These are phyloP conservation scores for Xylaria sp. DNA, from an alignment of 2,329 filamentous ascomycete genomes.

Conservation along the genomic window DNA sequence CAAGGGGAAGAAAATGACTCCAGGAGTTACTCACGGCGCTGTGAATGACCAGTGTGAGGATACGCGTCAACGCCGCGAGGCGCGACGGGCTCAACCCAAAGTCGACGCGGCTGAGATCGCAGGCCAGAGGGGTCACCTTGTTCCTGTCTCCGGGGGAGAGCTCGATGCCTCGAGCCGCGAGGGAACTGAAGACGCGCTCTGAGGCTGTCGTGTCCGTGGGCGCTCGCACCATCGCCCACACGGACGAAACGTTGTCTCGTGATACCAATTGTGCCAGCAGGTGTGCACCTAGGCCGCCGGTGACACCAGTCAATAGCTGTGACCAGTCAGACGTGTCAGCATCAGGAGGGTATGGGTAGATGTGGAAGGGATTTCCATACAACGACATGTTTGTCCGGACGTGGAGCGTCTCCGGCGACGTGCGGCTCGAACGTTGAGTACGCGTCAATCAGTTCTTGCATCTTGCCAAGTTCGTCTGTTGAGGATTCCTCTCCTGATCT, in stretches of 20 bases:
- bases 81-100: constrained; percentile 46
- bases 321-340: not conserved
- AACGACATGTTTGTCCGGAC: constrained; percentile 33
- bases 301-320: constrained; percentile 62
- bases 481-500: constrained; percentile 26
- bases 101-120: constrained; percentile 48
- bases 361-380: constrained; percentile 16
- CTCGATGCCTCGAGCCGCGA: constrained; percentile 44
- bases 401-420: constrained; percentile 7
- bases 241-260: constrained; percentile 58
- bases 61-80: constrained; percentile 36
- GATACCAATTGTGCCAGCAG: constrained; percentile 62
- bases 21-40: too few relatives aligned
- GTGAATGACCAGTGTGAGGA: constrained; percentile 53
- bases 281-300: constrained; percentile 65
- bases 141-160: constrained; percentile 37
- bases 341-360: not conserved
- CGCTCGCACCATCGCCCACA: constrained; percentile 58
- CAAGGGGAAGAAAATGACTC: too few relatives aligned
- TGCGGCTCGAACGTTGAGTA: constrained; percentile 17
- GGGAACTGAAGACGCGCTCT: constrained; percentile 39
- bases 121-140: constrained; percentile 47
- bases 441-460: constrained; percentile 11
- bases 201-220: constrained; percentile 41
- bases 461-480: constrained; percentile 21